Percentiles rank a stretch among this genome's conserved stretches.
phyloP scores from a whole-genome alignment of 1,139 yeast species.

The Scheffersomyces titani region DNA sequence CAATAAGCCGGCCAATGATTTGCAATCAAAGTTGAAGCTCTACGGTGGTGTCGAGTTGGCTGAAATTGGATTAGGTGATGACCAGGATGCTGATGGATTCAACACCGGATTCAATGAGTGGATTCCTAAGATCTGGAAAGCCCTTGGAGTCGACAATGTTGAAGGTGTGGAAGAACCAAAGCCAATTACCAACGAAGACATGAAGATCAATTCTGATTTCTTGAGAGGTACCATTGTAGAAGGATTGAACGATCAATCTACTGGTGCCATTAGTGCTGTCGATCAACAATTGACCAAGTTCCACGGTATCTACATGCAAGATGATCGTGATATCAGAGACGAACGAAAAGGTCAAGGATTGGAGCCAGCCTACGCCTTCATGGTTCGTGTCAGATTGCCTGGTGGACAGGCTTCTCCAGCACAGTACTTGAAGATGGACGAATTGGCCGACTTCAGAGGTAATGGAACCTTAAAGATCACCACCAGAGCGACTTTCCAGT shows the following conservation, averaged over 20 bases:
- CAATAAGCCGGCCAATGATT: slow-evolving; percentile 87
- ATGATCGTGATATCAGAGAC: slow-evolving; percentile 94
- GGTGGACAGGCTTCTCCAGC: slow-evolving; percentile 88
- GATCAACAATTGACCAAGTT: slow-evolving; percentile 95
- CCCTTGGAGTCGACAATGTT: slow-evolving; percentile 81
- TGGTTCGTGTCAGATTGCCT: slow-evolving; percentile 95
- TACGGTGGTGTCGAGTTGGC: slow-evolving; percentile 75
- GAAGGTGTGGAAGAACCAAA: slow-evolving; percentile 93
- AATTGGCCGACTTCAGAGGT: slow-evolving; percentile 80
- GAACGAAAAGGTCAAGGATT: slow-evolving; percentile 88
- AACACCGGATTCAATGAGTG: slow-evolving; percentile 86
- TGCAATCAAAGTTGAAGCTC: slow-evolving; percentile 60
- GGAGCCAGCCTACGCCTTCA: slow-evolving; percentile 94
- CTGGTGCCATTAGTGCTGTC: slow-evolving; percentile 90
- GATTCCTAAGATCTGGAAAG: slow-evolving; percentile 86
- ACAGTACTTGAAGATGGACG: slow-evolving; percentile 87
- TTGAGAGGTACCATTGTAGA: slow-evolving; percentile 93
- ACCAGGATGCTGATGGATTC: slow-evolving; percentile 95
- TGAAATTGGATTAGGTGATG: slow-evolving; percentile 89
- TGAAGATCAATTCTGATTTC: slow-evolving; percentile 82
- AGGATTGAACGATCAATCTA: slow-evolving; percentile 76
- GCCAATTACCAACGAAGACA: slow-evolving; percentile 94
- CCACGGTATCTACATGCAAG: slow-evolving; percentile 99
- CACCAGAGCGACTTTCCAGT: slow-evolving; percentile 96
- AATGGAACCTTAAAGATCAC: slow-evolving; percentile 93